Percentiles rank a stretch among this genome's conserved stretches.
Evolutionary conservation across 805 yeast species (phyloP).

Genomic region (Starmerella potacharoeniae): DNA sequence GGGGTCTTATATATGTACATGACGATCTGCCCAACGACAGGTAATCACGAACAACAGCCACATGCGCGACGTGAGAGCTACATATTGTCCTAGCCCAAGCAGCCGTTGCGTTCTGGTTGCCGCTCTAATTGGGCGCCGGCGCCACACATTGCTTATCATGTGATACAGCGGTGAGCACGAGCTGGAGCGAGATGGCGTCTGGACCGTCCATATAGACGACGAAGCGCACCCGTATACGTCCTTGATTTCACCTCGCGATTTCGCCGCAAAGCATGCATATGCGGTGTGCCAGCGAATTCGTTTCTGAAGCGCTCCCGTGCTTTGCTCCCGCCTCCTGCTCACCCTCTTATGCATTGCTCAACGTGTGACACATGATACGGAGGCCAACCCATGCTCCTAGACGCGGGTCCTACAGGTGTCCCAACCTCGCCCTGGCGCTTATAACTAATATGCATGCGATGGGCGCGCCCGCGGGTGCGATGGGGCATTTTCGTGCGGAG

Average conservation of each 20-base stretch:
- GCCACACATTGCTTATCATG: background rate
- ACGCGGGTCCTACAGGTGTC: background rate
- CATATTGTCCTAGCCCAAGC: background rate
- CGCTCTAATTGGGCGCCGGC: constrained; percentile 1
- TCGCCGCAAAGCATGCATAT: too few species aligned
- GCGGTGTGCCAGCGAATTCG: too few species aligned
- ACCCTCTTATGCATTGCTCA: constrained; percentile 1
- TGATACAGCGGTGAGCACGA: background rate
- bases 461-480: background rate
- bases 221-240: too few species aligned
- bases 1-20: background rate
- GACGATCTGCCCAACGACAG: background rate
- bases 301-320: too few species aligned
- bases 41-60: constrained; percentile 4
- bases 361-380: background rate
- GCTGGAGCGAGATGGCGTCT: background rate
- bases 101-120: background rate
- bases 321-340: background rate
- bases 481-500: background rate
- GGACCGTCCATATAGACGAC: background rate
- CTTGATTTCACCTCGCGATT: too few species aligned
- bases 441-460: background rate
- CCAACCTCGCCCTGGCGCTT: background rate
- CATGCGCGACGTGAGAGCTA: background rate
- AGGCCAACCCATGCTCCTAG: background rate